phyloP scores from a whole-genome alignment of 1,284 basidiomycete genomes.

The Moesziomyces antarcticus region DNA sequence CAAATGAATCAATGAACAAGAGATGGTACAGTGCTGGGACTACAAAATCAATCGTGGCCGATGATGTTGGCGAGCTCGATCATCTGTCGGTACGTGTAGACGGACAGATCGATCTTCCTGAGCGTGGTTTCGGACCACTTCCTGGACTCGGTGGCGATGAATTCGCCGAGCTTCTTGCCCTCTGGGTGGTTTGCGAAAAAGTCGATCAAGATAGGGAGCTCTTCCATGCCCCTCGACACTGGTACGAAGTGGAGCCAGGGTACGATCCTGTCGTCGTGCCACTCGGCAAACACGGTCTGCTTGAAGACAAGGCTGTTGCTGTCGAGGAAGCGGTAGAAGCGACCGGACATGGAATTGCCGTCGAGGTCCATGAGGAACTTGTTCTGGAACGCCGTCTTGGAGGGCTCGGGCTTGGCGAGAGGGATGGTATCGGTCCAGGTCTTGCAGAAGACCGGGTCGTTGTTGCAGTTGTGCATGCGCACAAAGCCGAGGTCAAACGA shows the following conservation, averaged over 20 bases:
- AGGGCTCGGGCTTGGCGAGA: neutral
- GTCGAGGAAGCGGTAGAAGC: slow-evolving; percentile 39
- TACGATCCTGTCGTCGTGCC: slow-evolving; percentile 35
- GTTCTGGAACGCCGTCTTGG: slow-evolving; percentile 16
- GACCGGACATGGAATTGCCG: slow-evolving; percentile 36
- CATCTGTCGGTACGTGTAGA: slow-evolving; percentile 35
- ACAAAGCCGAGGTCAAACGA: slow-evolving; percentile 28
- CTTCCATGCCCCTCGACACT: slow-evolving; percentile 21
- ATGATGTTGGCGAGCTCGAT: slow-evolving; percentile 30
- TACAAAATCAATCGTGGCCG: slow-evolving; percentile 12
- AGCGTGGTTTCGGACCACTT: slow-evolving; percentile 14
- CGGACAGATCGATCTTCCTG: slow-evolving; percentile 22
- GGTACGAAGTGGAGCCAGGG: slow-evolving; percentile 41
- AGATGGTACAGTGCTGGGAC: no score
- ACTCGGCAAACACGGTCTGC: slow-evolving; percentile 35
- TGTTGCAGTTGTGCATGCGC: slow-evolving; percentile 8
- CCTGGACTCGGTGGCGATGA: slow-evolving; percentile 10
- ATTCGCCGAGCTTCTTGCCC: slow-evolving; percentile 13
- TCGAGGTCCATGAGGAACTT: slow-evolving; percentile 35
- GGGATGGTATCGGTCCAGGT: slow-evolving; percentile 19
- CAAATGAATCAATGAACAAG: no score
- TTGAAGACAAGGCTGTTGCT: slow-evolving; percentile 45
- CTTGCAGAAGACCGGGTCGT: slow-evolving; percentile 10
- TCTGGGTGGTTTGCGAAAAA: slow-evolving; percentile 21
- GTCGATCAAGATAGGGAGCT: slow-evolving; percentile 32